A percentile compares a stretch with the other conserved stretches of the same genome.
Conservation (phyloP, 2,329 filamentous ascomycete genomes). For the Alternaria conjuncta region DNA sequence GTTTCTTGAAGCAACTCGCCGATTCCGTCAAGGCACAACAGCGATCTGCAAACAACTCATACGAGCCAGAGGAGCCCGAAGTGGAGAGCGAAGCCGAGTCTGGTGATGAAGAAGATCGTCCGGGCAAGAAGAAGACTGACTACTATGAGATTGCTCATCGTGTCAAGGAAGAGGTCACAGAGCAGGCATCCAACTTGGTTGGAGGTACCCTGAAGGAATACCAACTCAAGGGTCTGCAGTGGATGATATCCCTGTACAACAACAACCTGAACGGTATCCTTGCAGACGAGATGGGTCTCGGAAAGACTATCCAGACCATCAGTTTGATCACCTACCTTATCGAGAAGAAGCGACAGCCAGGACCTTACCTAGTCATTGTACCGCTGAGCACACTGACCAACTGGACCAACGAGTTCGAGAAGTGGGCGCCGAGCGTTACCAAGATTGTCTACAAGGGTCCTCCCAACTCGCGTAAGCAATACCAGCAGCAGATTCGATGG, state of each 20-base stretch:
- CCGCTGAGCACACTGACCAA: constrained; percentile 96
- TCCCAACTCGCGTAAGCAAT: constrained; percentile 83
- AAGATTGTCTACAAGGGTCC: constrained; percentile 98
- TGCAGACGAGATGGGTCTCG: constrained; percentile 99
- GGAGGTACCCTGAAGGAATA: constrained; percentile 96
- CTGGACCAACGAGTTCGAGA: constrained; percentile 98
- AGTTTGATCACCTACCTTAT: constrained; percentile 97
- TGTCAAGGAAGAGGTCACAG: constrained; percentile 87
- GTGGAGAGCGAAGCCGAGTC: constrained; percentile 65
- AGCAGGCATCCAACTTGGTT: constrained; percentile 84
- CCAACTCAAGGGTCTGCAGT: constrained; percentile 96
- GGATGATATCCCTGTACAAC: constrained; percentile 99
- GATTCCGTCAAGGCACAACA: constrained; percentile 95
- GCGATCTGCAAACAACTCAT: constrained; percentile 78
- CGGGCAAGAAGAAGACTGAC: constrained; percentile 81
- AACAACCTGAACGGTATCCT: constrained; percentile 99
- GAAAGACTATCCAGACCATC: constrained; percentile 99
- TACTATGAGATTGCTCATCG: constrained; percentile 99
- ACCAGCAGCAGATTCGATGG: constrained; percentile 92
- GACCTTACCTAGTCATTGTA: constrained; percentile 95
- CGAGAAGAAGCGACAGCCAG: constrained; percentile 89
- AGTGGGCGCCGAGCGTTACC: constrained; percentile 89
- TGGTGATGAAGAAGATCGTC: constrained; percentile 68
- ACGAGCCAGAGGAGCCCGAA: constrained; percentile 69
- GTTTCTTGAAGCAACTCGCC: constrained; percentile 94